These are phyloP conservation scores for Lathyrus oleraceus DNA, from an alignment of 306 rosid genomes.

Conservation along the genomic window DNA sequence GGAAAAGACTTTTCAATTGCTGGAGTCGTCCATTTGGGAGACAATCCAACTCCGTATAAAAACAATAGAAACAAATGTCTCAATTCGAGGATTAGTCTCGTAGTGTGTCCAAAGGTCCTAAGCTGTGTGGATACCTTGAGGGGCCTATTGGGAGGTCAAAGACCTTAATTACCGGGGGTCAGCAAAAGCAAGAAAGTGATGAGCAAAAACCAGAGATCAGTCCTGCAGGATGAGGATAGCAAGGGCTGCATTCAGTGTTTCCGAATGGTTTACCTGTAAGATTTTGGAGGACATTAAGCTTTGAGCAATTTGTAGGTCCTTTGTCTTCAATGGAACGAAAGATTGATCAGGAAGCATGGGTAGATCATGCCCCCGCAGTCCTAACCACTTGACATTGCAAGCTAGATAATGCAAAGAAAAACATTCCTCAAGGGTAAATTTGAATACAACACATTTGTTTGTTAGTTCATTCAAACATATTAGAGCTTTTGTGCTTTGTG, in stretches of 20 bases:
- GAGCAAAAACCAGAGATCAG: conserved; percentile 6
- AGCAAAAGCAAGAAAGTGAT: neutral
- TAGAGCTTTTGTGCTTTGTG: neutral
- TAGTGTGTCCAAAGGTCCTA: neutral
- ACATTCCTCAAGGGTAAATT: neutral
- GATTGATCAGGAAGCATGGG: conserved; percentile 65
- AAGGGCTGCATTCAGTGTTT: neutral
- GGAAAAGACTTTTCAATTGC: neutral
- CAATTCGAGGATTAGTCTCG: neutral
- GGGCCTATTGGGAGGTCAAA: neutral
- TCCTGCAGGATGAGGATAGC: conserved; percentile 16
- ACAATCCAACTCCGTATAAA: neutral
- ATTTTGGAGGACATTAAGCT: conserved; percentile 74
- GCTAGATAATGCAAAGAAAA: conserved; percentile 49
- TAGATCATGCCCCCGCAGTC: conserved; percentile 70
- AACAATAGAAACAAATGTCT: neutral
- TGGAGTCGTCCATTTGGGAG: neutral
- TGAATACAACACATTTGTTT: conserved; percentile 1
- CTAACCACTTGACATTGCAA: conserved; percentile 87
- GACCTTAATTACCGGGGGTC: neutral
- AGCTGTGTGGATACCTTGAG: neutral
- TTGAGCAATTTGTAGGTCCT: conserved; percentile 78
- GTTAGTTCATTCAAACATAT: conserved; percentile 17
- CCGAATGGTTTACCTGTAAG: conserved; percentile 55
- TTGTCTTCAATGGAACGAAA: conserved; percentile 60